phyloP scores from a whole-genome alignment of 176 grass and related monocot genomes.

The Carex littledalei region DNA sequence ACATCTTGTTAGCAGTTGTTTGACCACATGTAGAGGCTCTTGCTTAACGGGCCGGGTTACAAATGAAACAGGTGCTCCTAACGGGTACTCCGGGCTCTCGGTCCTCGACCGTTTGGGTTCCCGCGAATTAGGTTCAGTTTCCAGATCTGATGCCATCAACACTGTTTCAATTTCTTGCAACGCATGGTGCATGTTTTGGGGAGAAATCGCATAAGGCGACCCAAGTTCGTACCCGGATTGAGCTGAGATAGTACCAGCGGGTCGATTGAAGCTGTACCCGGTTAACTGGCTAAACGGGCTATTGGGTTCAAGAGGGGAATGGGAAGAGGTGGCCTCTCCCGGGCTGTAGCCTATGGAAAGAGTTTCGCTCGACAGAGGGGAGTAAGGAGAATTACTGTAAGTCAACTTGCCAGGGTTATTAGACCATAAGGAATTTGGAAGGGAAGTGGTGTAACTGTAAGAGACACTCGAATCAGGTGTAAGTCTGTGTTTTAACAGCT shows the following conservation, averaged over 20 bases:
- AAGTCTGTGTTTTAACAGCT: constrained; percentile 64
- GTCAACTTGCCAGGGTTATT: constrained; percentile 21
- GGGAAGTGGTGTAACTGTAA: constrained; percentile 57
- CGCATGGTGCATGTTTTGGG: constrained; percentile 68
- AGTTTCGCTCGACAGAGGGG: constrained; percentile 55
- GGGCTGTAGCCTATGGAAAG: constrained; percentile 56
- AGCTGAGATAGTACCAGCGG: constrained; percentile 24
- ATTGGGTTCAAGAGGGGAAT: constrained; percentile 63
- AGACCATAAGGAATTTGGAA: constrained; percentile 49
- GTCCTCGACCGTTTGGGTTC: constrained; percentile 55
- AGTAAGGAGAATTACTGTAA: constrained; percentile 63
- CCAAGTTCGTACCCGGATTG: constrained; percentile 38
- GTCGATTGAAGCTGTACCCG: background rate
- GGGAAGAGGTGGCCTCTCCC: constrained; percentile 55
- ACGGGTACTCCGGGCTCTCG: constrained; percentile 38
- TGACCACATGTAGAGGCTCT: constrained; percentile 45
- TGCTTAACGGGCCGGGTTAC: constrained; percentile 22
- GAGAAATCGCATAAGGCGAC: constrained; percentile 42
- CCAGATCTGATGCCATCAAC: constrained; percentile 84
- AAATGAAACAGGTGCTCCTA: background rate
- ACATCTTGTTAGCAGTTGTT: constrained; percentile 63
- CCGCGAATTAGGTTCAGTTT: constrained; percentile 45
- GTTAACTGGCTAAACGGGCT: constrained; percentile 33
- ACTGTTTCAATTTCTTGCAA: constrained; percentile 84
- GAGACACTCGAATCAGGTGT: constrained; percentile 27